Base-by-base conservation (phyloP, 2,329 filamentous ascomycete genomes). In the Fusarium clavum region DNA sequence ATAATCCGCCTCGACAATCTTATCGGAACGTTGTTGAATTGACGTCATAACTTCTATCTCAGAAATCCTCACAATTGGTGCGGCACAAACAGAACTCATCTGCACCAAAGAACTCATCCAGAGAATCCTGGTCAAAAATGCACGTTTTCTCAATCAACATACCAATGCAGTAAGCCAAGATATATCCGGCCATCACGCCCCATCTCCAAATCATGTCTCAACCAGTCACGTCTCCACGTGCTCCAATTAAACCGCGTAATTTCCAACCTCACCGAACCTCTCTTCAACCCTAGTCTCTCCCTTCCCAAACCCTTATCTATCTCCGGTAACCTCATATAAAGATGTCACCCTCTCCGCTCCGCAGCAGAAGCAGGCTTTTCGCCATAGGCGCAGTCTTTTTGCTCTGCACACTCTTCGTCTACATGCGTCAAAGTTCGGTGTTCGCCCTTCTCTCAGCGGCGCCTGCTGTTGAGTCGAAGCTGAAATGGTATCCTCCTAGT, bases 401-500 rank as follows among this genome's bases (percentile, higher is more conserved):
- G 3, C 11, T 54, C 3, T 57, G 57, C 3, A 47, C 51, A 6
- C 18, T 68, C 1, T 59, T 67, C 27, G 49, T 49, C 32, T 32
- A 74, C 13, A 51, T 59, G 6, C 56, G 65, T 3, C 61, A 46
- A 24, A 47, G 48, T 30, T 64, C 70, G 11, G 29, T 74, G 10
- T 34, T 70, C 3, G 66, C 58, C 18, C 24, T 75, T 7, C 41
- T 73, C 12, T 65, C 72, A 46, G 59, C 62, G 9, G 46, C 64
- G 1, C 57, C 71, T 7, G 41, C 32, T 4, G 59, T 60, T 46
- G 69, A 54, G 7, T 71, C 81, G 1, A 84, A 87, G 68, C 73
- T 86, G 14, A 75, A 76, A 49, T 92, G 90, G 90, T 80, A 90
- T 77, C 76, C 88, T 14, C 90, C 90, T 0, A 80, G 82, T 18